Evolutionary conservation across 2,329 filamentous ascomycete species (phyloP), one percentile per base, ranked within the genome.

Genomic region (Colletotrichum tamarilloi): DNA sequence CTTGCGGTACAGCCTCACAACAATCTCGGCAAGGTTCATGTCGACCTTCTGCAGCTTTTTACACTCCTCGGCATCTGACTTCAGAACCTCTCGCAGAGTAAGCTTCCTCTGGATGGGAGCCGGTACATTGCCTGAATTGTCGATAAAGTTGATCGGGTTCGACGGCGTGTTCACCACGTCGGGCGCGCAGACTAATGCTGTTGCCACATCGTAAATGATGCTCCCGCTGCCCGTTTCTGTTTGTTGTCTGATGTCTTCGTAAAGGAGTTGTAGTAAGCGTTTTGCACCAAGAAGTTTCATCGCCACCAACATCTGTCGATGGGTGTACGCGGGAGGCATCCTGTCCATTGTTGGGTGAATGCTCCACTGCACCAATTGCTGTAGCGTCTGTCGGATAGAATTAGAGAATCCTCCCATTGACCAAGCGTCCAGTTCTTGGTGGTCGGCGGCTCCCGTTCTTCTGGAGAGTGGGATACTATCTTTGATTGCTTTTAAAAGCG

Each of bases 361-460:
- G 38, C 88, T 90, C 94, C 94, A 96, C 62, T 91, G 87, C 2
- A 92, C 86, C 5, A 95, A 87, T 1, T 85, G 86, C 67, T 91
- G 88, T 1, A 94, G 84, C 0, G 89, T 91, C 67, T 90, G 87
- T 55, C 90, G 89, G 46, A 95, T 79, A 0, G 88, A 86, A 1
- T 86, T 85, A 0, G 85, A 81, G 4, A 95, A 81, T 0, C 92
- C 92, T 52, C 87, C 89, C 60, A 85, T 84, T 0, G 89, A 88
- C 93, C 93, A 95, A 8, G 87, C 83, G 75, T 94, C 91, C 2
- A 95, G 81, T 78, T 95, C 93, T 53, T 89, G 89, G 68, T 92
- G 87, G 11, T 92, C 89, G 2, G 90, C 88, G 5, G 87, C 89
- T 1, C 89, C 88, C 0, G 90, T 92, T 38, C 93, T 88, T 62